A percentile compares a stretch with the other conserved stretches of the same genome.
Conservation (phyloP, 2,329 filamentous ascomycete genomes). For the Herpotrichia juniperi region DNA sequence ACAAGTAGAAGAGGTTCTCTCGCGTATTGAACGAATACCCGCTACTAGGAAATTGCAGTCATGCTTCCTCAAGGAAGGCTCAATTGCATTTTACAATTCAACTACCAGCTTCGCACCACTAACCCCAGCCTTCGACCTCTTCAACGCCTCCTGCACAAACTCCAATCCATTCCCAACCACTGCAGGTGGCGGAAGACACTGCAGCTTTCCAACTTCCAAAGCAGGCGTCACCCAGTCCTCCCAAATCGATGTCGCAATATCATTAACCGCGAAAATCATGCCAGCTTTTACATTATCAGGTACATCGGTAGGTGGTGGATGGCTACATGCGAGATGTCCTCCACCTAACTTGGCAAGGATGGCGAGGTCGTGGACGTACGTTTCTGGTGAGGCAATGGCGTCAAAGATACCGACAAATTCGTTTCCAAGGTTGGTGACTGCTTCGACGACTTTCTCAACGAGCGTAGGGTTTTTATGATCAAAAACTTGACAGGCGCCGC, state of each 20-base stretch:
- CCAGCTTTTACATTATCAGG: constrained; percentile 40
- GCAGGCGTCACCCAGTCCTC: constrained; percentile 31
- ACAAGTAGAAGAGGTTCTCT: too few species aligned
- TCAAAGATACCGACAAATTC: constrained; percentile 51
- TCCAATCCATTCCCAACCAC: constrained; percentile 36
- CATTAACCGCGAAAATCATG: constrained; percentile 32
- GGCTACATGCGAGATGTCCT: constrained; percentile 43
- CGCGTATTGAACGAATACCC: too few species aligned
- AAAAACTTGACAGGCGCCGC: constrained; percentile 31
- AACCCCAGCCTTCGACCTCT: constrained; percentile 36
- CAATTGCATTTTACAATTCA: constrained; percentile 27
- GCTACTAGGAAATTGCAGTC: too few species aligned
- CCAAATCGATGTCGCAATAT: constrained; percentile 32
- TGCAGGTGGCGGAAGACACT: constrained; percentile 29
- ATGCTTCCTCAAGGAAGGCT: background rate
- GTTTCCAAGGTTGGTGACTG: constrained; percentile 36
- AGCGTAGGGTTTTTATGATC: constrained; percentile 34
- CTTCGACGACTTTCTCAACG: constrained; percentile 44
- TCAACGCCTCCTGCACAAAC: constrained; percentile 28
- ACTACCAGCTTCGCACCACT: constrained; percentile 50
- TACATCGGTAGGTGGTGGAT: constrained; percentile 39
- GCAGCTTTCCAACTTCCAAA: constrained; percentile 26
- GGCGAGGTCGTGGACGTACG: constrained; percentile 24
- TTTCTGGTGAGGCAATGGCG: constrained; percentile 29
- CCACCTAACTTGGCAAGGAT: constrained; percentile 36